Evolutionary conservation across 2,329 filamentous ascomycete species (phyloP).

Genomic region (Aureobasidium sp.): DNA sequence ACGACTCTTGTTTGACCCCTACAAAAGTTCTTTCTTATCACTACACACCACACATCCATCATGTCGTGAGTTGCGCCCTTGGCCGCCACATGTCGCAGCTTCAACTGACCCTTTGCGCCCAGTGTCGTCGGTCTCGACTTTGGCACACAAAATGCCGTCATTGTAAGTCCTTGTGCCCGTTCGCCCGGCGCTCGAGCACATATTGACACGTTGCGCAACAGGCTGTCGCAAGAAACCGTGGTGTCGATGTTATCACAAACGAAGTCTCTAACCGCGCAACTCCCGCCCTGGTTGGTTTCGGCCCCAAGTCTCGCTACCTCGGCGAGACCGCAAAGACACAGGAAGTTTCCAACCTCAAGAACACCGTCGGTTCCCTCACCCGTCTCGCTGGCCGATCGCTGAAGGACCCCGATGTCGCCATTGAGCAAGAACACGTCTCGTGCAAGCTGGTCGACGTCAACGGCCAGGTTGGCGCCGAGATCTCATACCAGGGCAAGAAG

Average conservation of each 20-base stretch:
- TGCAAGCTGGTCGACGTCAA: constrained; percentile 80
- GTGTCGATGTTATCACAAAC: constrained; percentile 98
- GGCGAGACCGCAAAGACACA: constrained; percentile 96
- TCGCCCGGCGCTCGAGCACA: background rate
- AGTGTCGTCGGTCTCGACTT: constrained; percentile 71
- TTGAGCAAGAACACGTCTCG: constrained; percentile 87
- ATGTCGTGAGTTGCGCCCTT: background rate
- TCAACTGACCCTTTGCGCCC: constrained; percentile 12
- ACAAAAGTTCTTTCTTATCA: constrained; percentile 9
- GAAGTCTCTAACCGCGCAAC: constrained; percentile 98
- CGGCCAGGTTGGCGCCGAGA: constrained; percentile 91
- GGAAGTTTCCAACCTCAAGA: constrained; percentile 99
- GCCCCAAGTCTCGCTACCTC: constrained; percentile 85
- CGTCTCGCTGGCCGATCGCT: constrained; percentile 80
- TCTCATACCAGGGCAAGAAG: constrained; percentile 89
- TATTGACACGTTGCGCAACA: constrained; percentile 17
- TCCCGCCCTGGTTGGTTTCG: constrained; percentile 93
- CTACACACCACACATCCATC: constrained; percentile 1
- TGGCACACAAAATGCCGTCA: constrained; percentile 92
- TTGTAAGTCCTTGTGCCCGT: constrained; percentile 35
- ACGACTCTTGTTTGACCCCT: constrained; percentile 2
- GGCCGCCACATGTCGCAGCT: constrained; percentile 13
- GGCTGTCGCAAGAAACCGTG: constrained; percentile 93
- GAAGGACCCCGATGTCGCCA: constrained; percentile 82
- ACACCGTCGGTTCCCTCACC: constrained; percentile 90